A percentile compares a stretch with the other conserved stretches of the same genome.
These are phyloP conservation scores for Taiwanofungus camphoratus DNA, from an alignment of 1,284 basidiomycete genomes.

Conservation along the genomic window DNA sequence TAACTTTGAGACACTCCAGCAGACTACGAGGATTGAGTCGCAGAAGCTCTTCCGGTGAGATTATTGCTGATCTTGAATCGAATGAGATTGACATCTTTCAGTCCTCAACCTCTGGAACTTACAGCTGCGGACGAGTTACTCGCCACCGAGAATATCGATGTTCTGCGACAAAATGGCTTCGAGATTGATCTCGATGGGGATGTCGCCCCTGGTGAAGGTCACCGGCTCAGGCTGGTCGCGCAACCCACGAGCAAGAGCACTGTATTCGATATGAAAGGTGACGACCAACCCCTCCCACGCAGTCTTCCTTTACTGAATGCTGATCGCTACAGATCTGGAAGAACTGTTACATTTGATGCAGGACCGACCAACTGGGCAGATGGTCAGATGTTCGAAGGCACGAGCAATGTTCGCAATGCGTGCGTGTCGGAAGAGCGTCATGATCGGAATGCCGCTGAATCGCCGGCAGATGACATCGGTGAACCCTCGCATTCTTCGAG, in stretches of 20 bases:
- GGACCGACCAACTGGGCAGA: slow-evolving; percentile 70
- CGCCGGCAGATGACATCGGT: slow-evolving; percentile 77
- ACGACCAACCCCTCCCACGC: slow-evolving; percentile 23
- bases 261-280: slow-evolving; percentile 70
- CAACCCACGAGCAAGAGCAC: slow-evolving; percentile 91
- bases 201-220: slow-evolving; percentile 38
- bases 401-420: slow-evolving; percentile 94
- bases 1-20: slow-evolving; percentile 94
- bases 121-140: slow-evolving; percentile 89
- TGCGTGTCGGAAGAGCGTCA: slow-evolving; percentile 93
- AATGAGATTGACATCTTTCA: slow-evolving; percentile 26
- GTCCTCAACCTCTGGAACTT: slow-evolving; percentile 76
- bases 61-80: slow-evolving; percentile 1
- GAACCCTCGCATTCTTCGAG: not conserved
- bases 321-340: slow-evolving; percentile 71
- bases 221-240: slow-evolving; percentile 67
- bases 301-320: slow-evolving; percentile 5
- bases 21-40: slow-evolving; percentile 81
- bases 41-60: slow-evolving; percentile 79
- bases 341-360: slow-evolving; percentile 85
- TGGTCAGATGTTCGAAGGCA: slow-evolving; percentile 91
- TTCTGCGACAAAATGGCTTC: slow-evolving; percentile 86
- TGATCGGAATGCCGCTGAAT: slow-evolving; percentile 88
- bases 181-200: slow-evolving; percentile 60
- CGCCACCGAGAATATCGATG: slow-evolving; percentile 80